Evolutionary conservation across 306 rosid species (phyloP).

Genomic region (Castanopsis chinensis): DNA sequence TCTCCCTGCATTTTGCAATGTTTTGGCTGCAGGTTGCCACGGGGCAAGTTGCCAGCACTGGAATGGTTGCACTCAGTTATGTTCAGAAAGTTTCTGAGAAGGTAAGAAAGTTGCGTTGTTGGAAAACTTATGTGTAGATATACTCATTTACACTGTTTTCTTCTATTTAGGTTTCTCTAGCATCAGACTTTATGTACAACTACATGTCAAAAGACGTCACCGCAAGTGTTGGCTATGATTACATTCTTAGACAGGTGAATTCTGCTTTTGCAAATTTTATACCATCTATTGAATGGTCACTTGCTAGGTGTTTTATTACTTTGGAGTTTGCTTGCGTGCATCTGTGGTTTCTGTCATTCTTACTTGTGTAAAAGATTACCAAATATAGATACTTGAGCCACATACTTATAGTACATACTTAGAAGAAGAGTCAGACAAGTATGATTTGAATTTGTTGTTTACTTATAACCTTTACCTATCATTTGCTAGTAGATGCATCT

Average conservation of each 20-base stretch:
- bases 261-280: background rate
- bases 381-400: background rate
- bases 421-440: background rate
- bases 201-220: constrained; percentile 89
- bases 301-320: background rate
- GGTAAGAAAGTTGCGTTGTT: constrained; percentile 45
- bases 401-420: background rate
- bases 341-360: background rate
- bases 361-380: background rate
- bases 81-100: constrained; percentile 96
- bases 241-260: constrained; percentile 89
- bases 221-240: constrained; percentile 86
- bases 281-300: background rate
- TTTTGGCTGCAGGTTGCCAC: constrained; percentile 72
- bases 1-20: background rate
- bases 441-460: background rate
- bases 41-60: constrained; percentile 94
- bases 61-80: constrained; percentile 88
- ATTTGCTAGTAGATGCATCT: too few relatives aligned
- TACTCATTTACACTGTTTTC: background rate
- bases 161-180: constrained; percentile 75
- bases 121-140: constrained; percentile 1
- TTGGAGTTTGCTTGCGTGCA: background rate
- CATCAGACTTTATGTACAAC: constrained; percentile 88
- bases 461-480: background rate